Conservation (phyloP, 331 rosid genomes). For the Dryas integrifolia region DNA sequence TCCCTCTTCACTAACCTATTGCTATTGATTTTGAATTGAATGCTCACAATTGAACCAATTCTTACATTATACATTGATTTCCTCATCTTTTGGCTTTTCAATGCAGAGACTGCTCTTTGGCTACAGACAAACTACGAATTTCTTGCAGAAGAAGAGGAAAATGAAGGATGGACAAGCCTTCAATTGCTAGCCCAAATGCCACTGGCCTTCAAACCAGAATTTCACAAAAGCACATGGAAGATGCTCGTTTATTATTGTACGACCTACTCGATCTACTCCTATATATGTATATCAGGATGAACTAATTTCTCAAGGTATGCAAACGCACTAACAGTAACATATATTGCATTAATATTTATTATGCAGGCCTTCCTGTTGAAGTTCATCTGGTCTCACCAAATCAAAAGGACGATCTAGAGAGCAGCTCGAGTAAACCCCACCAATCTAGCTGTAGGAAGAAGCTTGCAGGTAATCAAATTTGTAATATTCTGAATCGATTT, state of each 20-base stretch:
- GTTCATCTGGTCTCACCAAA: neutral
- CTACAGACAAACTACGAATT: neutral
- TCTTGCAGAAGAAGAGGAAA: neutral
- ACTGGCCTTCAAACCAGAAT: neutral
- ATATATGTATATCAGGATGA: no score
- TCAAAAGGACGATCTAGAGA: neutral
- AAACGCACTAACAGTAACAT: no score
- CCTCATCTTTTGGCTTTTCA: neutral
- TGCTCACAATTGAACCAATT: no score
- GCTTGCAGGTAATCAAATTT: neutral
- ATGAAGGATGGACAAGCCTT: neutral
- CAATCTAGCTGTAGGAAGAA: neutral
- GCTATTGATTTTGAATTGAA: no score
- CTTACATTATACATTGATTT: no score
- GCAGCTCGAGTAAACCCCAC: neutral
- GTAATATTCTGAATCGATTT: neutral
- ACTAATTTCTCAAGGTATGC: no score
- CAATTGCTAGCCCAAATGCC: slow-evolving; percentile 18
- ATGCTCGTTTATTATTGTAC: neutral
- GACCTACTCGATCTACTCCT: no score
- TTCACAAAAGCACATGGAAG: neutral
- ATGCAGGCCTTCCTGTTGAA: neutral
- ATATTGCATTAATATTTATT: no score
- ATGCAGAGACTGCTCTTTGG: slow-evolving; percentile 13
- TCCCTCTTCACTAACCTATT: no score